phyloP scores from a whole-genome alignment of 805 yeast genomes.

The Saccharomycopsis babjevae region DNA sequence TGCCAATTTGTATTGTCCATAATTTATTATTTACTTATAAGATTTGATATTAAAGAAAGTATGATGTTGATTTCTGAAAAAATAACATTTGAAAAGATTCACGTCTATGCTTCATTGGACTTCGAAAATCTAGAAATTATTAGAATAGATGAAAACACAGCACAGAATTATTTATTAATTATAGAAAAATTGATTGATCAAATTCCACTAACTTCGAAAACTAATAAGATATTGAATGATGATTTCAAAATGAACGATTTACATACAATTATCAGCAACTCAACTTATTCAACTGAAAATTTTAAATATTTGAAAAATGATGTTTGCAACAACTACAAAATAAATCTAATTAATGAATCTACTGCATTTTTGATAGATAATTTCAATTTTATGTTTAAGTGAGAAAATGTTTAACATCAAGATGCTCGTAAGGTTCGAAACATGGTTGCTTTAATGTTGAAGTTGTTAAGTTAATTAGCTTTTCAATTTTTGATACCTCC shows the following conservation, averaged over 20 bases:
- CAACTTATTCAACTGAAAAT: conserved; percentile 6
- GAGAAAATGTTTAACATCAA: neutral
- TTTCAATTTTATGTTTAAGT: conserved; percentile 16
- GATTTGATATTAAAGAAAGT: neutral
- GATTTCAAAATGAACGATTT: neutral
- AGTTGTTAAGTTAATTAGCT: conserved; percentile 13
- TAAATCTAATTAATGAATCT: conserved; percentile 11
- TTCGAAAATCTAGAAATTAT: neutral
- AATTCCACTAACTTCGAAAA: conserved; percentile 5
- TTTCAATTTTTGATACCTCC: conserved; percentile 12
- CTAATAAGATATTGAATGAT: conserved; percentile 3
- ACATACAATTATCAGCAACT: neutral
- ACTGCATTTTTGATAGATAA: conserved; percentile 10
- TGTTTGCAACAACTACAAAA: conserved; percentile 14
- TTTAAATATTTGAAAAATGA: conserved; percentile 12
- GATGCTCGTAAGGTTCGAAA: neutral
- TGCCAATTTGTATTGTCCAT: conserved; percentile 9
- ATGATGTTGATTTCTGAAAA: neutral
- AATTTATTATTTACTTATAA: conserved; percentile 7
- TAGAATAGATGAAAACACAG: neutral
- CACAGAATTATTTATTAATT: neutral
- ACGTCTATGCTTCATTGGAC: neutral
- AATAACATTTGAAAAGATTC: neutral
- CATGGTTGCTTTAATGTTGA: conserved; percentile 7
- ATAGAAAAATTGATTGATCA: conserved; percentile 7